Evolutionary conservation across 306 rosid genomes (phyloP).

Genomic region (Potentilla sterilis): DNA sequence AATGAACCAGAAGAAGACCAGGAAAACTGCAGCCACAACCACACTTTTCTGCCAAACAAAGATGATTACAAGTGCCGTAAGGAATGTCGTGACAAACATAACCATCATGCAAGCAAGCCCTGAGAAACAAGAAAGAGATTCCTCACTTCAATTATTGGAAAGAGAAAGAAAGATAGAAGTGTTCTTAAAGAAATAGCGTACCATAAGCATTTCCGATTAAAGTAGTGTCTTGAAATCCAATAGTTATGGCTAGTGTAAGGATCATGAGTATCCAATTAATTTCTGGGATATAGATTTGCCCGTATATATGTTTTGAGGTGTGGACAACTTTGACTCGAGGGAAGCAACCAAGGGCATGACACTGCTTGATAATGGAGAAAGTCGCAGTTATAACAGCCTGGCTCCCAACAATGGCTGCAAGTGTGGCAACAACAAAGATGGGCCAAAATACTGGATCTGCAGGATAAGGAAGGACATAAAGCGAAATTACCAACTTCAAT

Average conservation of each 20-base stretch:
- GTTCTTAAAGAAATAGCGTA: constrained; percentile 27
- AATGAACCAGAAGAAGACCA: constrained; percentile 65
- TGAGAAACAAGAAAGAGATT: constrained; percentile 39
- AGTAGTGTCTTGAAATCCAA: constrained; percentile 80
- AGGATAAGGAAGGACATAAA: constrained; percentile 27
- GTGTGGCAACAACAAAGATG: constrained; percentile 71
- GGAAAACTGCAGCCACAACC: constrained; percentile 48
- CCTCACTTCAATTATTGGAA: not conserved
- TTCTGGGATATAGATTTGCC: constrained; percentile 88
- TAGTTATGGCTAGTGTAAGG: constrained; percentile 74
- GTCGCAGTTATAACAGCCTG: constrained; percentile 90
- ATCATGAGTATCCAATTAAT: constrained; percentile 90
- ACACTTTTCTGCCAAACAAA: constrained; percentile 75
- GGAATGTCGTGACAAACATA: constrained; percentile 75
- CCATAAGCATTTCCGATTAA: constrained; percentile 88
- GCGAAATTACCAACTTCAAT: constrained; percentile 19
- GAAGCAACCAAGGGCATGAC: constrained; percentile 92
- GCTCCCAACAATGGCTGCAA: constrained; percentile 88
- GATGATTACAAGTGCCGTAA: constrained; percentile 66
- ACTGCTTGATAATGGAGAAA: constrained; percentile 82
- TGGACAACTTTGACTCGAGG: constrained; percentile 89
- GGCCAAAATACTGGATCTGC: constrained; percentile 82
- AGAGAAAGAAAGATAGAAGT: not conserved
- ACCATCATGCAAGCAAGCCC: constrained; percentile 85
- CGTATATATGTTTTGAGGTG: constrained; percentile 74